Conservation (phyloP, 2,329 filamentous ascomycete species). For the Onygenales sp. region DNA sequence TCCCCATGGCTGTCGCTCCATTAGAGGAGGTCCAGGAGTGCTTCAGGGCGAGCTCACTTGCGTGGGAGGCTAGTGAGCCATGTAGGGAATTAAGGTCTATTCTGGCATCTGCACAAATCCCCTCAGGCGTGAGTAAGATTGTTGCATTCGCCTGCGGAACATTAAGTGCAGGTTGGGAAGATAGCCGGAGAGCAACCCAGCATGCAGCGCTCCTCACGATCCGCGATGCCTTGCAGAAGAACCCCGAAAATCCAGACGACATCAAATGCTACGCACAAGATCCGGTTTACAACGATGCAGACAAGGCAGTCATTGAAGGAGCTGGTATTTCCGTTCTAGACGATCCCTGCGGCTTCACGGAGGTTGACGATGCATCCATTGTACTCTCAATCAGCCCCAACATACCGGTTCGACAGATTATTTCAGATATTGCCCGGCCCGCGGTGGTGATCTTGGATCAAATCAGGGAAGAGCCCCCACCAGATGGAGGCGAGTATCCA, state of each 20-base stretch:
- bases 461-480: background rate
- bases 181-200: conserved; percentile 8
- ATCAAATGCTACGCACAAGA: conserved; percentile 19
- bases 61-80: conserved; percentile 6
- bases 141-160: conserved; percentile 6
- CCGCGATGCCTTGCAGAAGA: conserved; percentile 9
- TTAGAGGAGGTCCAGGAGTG: background rate
- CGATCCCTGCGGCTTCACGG: conserved; percentile 26
- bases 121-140: conserved; percentile 5
- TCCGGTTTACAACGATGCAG: conserved; percentile 16
- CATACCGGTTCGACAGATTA: conserved; percentile 28
- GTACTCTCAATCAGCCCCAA: conserved; percentile 27
- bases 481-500: background rate
- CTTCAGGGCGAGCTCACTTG: background rate
- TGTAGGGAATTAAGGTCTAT: conserved; percentile 3
- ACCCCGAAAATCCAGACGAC: background rate
- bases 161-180: background rate
- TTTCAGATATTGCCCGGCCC: conserved; percentile 30
- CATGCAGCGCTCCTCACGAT: conserved; percentile 18
- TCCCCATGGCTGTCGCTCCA: too few species aligned
- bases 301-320: conserved; percentile 11
- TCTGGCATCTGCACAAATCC: background rate
- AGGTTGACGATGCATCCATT: conserved; percentile 27
- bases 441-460: conserved; percentile 21
- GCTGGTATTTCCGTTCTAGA: conserved; percentile 17